Conservation (phyloP, 768 basidiomycete species). For the Agaricus sinodeliciosus region DNA sequence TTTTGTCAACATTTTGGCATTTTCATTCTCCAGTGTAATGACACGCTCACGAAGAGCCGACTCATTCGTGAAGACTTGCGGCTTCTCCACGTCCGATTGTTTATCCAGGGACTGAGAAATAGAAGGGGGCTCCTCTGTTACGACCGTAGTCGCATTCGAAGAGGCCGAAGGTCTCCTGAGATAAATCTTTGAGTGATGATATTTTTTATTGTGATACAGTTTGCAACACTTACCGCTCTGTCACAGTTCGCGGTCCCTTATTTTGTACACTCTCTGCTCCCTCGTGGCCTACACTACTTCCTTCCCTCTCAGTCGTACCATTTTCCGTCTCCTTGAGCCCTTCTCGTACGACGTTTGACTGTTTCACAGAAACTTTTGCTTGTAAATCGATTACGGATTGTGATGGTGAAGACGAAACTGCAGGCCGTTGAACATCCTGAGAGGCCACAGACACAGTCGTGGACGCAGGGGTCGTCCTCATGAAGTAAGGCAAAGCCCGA, state of each 20-base stretch:
- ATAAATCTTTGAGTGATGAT: not conserved
- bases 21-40: not conserved
- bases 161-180: conserved; percentile 1
- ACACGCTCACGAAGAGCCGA: not conserved
- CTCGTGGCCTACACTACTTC: not conserved
- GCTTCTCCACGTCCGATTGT: not conserved
- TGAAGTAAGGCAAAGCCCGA: conserved; percentile 1
- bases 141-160: not conserved
- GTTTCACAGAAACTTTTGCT: not conserved
- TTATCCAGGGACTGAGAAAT: not conserved
- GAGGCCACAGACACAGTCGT: not conserved
- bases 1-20: not conserved
- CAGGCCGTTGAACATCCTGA: not conserved
- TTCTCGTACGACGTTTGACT: not conserved
- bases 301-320: not conserved
- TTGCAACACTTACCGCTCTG: not conserved
- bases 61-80: not conserved
- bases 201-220: not conserved
- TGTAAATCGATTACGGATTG: not conserved
- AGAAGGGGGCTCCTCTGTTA: not conserved
- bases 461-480: not conserved
- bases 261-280: not conserved
- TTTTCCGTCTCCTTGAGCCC: not conserved
- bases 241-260: not conserved
- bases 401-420: not conserved